Evolutionary conservation across 2,329 filamentous ascomycete species (phyloP), one percentile per base, ranked within the genome.

Genomic region (Aspergillus transmontanensis): DNA sequence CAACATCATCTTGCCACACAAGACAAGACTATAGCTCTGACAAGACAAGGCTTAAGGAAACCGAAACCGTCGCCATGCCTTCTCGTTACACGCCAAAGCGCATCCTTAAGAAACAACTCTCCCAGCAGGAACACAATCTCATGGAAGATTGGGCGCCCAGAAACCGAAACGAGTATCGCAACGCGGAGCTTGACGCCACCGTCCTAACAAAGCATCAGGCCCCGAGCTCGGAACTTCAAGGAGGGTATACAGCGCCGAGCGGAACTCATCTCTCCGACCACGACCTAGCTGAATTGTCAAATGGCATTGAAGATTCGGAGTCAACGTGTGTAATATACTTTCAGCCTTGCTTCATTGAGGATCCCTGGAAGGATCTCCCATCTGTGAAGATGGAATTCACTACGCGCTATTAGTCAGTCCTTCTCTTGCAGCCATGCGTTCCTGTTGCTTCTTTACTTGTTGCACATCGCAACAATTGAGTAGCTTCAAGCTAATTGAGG

Each of bases 171-270:
- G 41, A 61, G 6, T 60, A 66, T 56, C 53, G 61, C 30, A 39
- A 41, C 34, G 6, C 23, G 21, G 26, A 57, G 32, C n/a, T 21
- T 48, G n/a, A 60, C 26, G 23, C 16, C 34, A 43, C 21, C 43
- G 14, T 51, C 48, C 21, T 21, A 54, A 58, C 41, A 23, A 28
- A 50, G 46, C 11, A 11, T 23, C 6, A 63, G 59, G 34, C 21
- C 32, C 26, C 66, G 63, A 23, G 63, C 63, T 12, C 65, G 63
- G n/a, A 59, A 60, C 2, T 43, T 63, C 21, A 28, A 12, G 30
- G 32, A 46, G 43, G 50, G 19, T 73, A 72, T 62, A 69, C 57
- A 56, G 68, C 71, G 32, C 71, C 71, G 50, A 71, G 66, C 59
- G 71, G 73, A 34, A 64, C 61, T 58, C 63, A 60, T 23, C 59